Percentiles rank a stretch among this genome's conserved stretches.
Evolutionary conservation across 768 basidiomycete species (phyloP).

Genomic region (Sporobolomyces roseus): DNA sequence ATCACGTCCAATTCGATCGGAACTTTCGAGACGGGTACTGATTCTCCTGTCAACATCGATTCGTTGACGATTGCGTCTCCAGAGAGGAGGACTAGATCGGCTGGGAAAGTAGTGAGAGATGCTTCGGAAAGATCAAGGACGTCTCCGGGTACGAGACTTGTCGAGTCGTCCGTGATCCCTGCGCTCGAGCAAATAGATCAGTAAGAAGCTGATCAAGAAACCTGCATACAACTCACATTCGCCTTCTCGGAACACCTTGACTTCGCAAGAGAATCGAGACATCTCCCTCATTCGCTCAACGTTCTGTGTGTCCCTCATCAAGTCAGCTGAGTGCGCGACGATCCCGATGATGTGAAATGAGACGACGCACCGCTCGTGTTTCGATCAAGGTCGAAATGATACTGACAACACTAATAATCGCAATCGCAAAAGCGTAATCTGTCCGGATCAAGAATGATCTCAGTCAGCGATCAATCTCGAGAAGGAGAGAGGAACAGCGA

Average conservation of each 20-base stretch:
- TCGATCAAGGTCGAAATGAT: constrained; percentile 82
- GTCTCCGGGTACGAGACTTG: constrained; percentile 83
- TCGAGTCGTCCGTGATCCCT: constrained; percentile 68
- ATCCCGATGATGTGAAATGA: constrained; percentile 44
- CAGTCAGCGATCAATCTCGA: not conserved
- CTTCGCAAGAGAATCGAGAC: constrained; percentile 80
- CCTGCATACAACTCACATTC: constrained; percentile 58
- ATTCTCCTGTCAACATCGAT: constrained; percentile 98
- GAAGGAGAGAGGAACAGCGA: not conserved
- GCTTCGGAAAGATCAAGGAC: constrained; percentile 81
- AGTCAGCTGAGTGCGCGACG: not conserved
- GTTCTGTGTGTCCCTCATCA: constrained; percentile 56
- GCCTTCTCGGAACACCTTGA: constrained; percentile 65
- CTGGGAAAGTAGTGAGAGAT: constrained; percentile 69
- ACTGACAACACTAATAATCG: constrained; percentile 78
- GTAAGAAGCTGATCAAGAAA: not conserved
- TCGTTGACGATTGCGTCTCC: constrained; percentile 98
- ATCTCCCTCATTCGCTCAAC: constrained; percentile 92
- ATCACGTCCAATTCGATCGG: constrained; percentile 78
- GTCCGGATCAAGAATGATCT: not conserved
- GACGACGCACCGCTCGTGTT: constrained; percentile 70
- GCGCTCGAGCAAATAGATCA: not conserved
- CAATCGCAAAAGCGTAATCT: constrained; percentile 96
- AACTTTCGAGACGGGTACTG: constrained; percentile 88
- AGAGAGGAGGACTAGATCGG: constrained; percentile 84